Evolutionary conservation across 345 rosid species (phyloP).

Genomic region (Gossypioides kirkii): DNA sequence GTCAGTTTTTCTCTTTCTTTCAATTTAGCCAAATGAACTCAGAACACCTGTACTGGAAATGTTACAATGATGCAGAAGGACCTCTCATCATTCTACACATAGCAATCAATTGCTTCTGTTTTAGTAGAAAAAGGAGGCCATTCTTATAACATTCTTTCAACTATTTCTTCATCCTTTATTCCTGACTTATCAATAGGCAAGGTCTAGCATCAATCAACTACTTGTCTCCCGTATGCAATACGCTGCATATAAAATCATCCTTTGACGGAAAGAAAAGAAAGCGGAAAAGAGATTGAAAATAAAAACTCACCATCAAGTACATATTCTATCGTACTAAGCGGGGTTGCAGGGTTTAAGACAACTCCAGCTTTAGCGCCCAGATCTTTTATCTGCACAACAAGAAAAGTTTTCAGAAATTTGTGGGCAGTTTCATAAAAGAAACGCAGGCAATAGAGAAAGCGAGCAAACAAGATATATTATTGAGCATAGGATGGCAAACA

Average conservation of each 20-base stretch:
- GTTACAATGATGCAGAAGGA: neutral
- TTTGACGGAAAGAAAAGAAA: neutral
- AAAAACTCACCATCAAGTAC: conserved; percentile 77
- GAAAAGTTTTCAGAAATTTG: neutral
- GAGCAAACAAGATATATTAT: conserved; percentile 11
- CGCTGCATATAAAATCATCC: neutral
- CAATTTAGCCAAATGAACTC: conserved; percentile 10
- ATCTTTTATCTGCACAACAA: conserved; percentile 55
- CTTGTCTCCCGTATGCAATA: neutral
- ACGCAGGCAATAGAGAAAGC: neutral
- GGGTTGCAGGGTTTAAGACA: conserved; percentile 87
- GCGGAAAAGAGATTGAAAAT: neutral
- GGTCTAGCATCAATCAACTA: neutral
- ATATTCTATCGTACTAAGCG: conserved; percentile 74
- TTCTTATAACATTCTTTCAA: neutral
- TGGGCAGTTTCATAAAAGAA: neutral
- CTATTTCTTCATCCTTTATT: neutral
- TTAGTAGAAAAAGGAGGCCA: neutral
- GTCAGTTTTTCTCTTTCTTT: conserved; percentile 3
- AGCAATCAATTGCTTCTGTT: neutral
- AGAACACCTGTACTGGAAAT: neutral
- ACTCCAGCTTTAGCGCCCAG: conserved; percentile 99
- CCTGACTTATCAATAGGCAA: neutral
- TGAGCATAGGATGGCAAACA: neutral
- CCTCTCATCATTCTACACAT: neutral